These are phyloP conservation scores for Penicillium bialowiezense DNA, from an alignment of 495 filamentous ascomycete genomes.

Conservation along the genomic window DNA sequence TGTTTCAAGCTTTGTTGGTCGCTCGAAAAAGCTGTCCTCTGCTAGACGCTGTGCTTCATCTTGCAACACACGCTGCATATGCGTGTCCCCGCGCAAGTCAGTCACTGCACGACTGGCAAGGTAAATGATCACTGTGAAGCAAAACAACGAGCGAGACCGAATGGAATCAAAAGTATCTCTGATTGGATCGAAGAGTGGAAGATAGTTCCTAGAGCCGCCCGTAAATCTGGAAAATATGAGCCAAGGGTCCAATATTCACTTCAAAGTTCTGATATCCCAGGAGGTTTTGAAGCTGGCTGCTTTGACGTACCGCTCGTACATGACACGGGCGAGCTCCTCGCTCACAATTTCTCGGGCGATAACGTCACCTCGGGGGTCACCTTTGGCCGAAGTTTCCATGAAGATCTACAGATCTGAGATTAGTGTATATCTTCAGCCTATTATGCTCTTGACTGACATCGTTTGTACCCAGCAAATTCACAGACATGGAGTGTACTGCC, in stretches of 20 bases:
- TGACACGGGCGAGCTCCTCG: conserved; percentile 37
- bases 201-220: conserved; percentile 39
- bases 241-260: no score
- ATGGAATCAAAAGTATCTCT: conserved; percentile 45
- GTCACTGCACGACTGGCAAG: conserved; percentile 39
- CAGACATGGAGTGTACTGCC: conserved; percentile 42
- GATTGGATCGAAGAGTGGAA: conserved; percentile 41
- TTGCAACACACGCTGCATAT: conserved; percentile 43
- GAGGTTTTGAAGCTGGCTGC: neutral
- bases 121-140: conserved; percentile 44
- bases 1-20: conserved; percentile 42
- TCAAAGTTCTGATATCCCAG: neutral
- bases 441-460: conserved; percentile 19
- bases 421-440: neutral
- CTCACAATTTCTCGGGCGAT: conserved; percentile 40
- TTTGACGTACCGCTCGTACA: conserved; percentile 38
- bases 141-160: conserved; percentile 41
- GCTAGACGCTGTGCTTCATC: conserved; percentile 43
- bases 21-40: conserved; percentile 44
- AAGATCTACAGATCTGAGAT: conserved; percentile 26
- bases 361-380: conserved; percentile 34
- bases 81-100: conserved; percentile 35
- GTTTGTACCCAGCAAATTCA: conserved; percentile 37
- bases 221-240: conserved; percentile 25
- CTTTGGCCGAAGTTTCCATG: conserved; percentile 32